Evolutionary conservation across 208 protist genomes (phyloP), one percentile per base, ranked within the genome.

Genomic region (Trypanosoma rangeli): DNA sequence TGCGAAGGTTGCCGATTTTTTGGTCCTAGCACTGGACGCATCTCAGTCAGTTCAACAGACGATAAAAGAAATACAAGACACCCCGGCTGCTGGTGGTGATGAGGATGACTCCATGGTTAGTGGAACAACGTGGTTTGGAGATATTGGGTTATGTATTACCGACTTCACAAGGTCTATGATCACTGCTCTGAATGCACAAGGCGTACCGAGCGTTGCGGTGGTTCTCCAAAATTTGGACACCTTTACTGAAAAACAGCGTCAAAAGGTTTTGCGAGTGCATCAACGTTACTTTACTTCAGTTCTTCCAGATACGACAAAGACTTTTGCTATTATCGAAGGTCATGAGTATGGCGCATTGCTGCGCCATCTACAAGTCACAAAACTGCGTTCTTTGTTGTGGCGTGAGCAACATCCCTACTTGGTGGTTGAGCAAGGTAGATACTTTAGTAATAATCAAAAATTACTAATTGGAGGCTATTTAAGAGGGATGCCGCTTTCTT

Each of bases 401-500:
- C 80, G 90, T 55, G 90, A 96, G 59, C 86, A 94, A 68, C 85
- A 88, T 69, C 90, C 90, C 1, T 96, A 93, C 76, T 76, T 96
- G 42, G 78, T 78, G 1, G 87, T 87, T 5, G 90, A 96, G 53
- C 62, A 83, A 5, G 77, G 66, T 37, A 39, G 31, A 0, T 95
- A 92, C 64, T 59, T 78, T 59, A 31, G 57, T 1, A 76, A 86
- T 10, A 83, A 53, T 12, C 59, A 77, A 63, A 77, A 90, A 67
- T 64, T 96, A 15, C 85, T 68, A 33, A 85, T 96, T 60, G 59
- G 76, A 9, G 90, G 90, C 1, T 76, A 87, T 68, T 67, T 96
- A 29, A 74, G 86, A 60, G 90, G 90, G 16, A 85, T 84, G 84
- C 76, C 82, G 15, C 76, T 96, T 44, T 88, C 84, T 44, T 86